Evolutionary conservation across 2,329 filamentous ascomycete genomes (phyloP), one percentile per base, ranked within the genome.

Genomic region (Lachnellula cervina): DNA sequence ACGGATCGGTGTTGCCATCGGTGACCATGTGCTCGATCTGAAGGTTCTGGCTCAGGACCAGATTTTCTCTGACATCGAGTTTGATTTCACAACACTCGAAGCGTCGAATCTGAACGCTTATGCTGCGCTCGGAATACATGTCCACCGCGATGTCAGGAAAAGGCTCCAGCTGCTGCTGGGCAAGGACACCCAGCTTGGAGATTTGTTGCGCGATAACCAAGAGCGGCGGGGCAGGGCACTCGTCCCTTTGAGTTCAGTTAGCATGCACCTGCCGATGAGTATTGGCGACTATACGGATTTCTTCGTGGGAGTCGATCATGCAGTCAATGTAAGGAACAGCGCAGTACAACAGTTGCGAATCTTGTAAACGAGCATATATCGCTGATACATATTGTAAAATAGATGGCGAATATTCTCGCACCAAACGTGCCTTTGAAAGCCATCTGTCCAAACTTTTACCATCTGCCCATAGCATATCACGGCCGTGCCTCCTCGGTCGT

Each of bases 401-500:
- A 38, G 35, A 38, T n/a, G 13, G 11, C 35, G 35, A 7, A 38
- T n/a, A 38, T 38, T n/a, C 3, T 38, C 8, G n/a, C 13, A 4
- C 35, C 35, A 38, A n/a, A n/a, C n/a, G 35, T n/a, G n/a, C 13
- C 13, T 38, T 14, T 38, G 2, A 8, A 38, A 38, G 35, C 11
- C 11, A 7, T 38, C 7, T 38, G 35, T n/a, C 73, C 77, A 14
- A 69, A 73, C 2, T 80, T 78, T 48, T 73, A 75, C 52, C 71
- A 80, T 56, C 73, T 79, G 56, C 81, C 69, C 23, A 76, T 69
- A 14, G 81, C 75, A 0, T 84, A 86, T 56, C 75, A 75, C 68
- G 88, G 89, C 1, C 81, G 89, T 47, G 83, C 88, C 1, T 90
- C 87, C 1, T 89, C 85, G 17, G 79, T 93, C 14, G 86, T 92